Base-by-base conservation (phyloP, 805 yeast genomes). In the Cyberlindnera suaveolens region DNA sequence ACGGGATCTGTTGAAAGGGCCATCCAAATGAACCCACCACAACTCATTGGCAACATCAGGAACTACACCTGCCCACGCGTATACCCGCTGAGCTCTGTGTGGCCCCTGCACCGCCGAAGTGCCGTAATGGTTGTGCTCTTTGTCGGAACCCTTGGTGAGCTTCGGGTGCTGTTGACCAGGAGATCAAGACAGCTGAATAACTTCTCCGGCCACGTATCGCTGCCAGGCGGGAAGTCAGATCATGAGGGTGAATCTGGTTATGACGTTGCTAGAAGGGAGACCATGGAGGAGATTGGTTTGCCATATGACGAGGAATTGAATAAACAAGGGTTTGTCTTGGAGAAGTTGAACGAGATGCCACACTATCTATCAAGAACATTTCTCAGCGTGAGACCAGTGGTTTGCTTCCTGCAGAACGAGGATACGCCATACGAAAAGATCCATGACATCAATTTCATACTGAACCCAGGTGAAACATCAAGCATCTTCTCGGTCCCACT, bases 161-260 rank as follows among this genome's bases (percentile, higher is more conserved):
- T 89, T 16, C 64, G 91, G 36, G 95, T 87, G 29, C 68, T 90
- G 4, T 63, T 90, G 40, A 90, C 97, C 1, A 80, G 84, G 52
- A 64, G 98, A 48, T 80, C 95, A 3, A 70, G 83, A 38, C 68
- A 72, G 31, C 68, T 91, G 53, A 69, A 79, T 39, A 77, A 77
- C 41, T 90, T 89, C 64, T 84, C 93, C 0, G 96, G 97, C 5
- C 96, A 90, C 60, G 85, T 85, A 6, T 87, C 96, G 2, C 68
- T 90, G 8, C 98, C 98, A 4, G 98, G 98, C 3, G 98, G 97
- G 8, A 86, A 83, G 57, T 89, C 95, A 5, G 97, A 90, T 60
- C 57, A 52, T 34, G 78, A 73, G 0, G 67, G 74, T 16, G 88
- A 87, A 52, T 62, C 74, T 13, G 86, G 85, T 44, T 81, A 83